phyloP scores from a whole-genome alignment of 148 eudicot genomes.

The Amaranthus hypochondriacus region DNA sequence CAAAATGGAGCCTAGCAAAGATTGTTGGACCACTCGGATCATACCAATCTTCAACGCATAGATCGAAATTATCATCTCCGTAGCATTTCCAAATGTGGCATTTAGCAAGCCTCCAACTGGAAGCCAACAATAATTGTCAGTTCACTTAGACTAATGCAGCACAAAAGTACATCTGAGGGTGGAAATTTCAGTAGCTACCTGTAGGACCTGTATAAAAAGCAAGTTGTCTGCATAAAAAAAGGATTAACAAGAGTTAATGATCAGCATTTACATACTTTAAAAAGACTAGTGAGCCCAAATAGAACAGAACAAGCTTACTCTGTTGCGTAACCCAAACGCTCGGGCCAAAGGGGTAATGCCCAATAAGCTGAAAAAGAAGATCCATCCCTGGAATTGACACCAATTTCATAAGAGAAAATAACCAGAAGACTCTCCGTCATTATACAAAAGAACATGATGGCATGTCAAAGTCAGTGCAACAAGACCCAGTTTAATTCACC shows the following conservation, averaged over 20 bases:
- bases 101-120: conserved; percentile 95
- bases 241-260: conserved; percentile 8
- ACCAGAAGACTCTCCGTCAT: not conserved
- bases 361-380: conserved; percentile 72
- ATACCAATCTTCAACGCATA: conserved; percentile 83
- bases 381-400: conserved; percentile 64
- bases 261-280: not conserved
- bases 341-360: conserved; percentile 87
- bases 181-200: conserved; percentile 37
- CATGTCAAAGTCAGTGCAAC: not conserved
- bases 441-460: not conserved
- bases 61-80: conserved; percentile 95
- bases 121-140: conserved; percentile 32
- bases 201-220: conserved; percentile 85
- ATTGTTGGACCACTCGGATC: conserved; percentile 95
- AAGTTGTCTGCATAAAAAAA: conserved; percentile 62
- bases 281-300: not conserved
- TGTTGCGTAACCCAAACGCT: conserved; percentile 88
- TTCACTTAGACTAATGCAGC: conserved; percentile 10
- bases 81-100: conserved; percentile 98
- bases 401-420: conserved; percentile 2
- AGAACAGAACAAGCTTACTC: conserved; percentile 50
- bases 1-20: conserved; percentile 86
- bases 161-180: not conserved
- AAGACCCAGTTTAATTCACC: not conserved